These are phyloP conservation scores for Phytopythium boreale DNA, from an alignment of 352 stramenopile species.

Conservation along the genomic window DNA sequence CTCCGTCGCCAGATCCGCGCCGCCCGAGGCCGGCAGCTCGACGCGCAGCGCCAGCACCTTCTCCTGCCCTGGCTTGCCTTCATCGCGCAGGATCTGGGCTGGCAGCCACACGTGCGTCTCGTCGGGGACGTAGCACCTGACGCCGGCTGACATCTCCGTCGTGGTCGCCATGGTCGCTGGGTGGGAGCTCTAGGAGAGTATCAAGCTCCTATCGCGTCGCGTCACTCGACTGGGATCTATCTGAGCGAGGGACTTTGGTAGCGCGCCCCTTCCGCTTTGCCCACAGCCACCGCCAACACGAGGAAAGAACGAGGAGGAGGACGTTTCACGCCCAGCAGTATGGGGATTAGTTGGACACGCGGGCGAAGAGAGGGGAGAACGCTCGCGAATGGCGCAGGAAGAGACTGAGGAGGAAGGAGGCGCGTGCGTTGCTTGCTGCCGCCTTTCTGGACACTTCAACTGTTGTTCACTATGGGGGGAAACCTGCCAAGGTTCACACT, in stretches of 20 bases:
- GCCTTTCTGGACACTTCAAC: background rate
- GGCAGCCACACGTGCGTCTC: conserved; percentile 83
- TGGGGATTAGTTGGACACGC: background rate
- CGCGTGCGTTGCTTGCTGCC: background rate
- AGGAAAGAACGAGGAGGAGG: background rate
- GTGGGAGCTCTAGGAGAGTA: background rate
- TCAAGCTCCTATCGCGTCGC: too few species aligned
- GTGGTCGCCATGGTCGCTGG: background rate
- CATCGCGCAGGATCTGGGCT: conserved; percentile 68
- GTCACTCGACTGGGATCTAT: too few species aligned
- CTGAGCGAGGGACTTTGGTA: too few species aligned
- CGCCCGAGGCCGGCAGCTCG: conserved; percentile 29
- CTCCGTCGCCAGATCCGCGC: conserved; percentile 26
- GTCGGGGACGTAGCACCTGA: conserved; percentile 86
- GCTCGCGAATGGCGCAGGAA: background rate
- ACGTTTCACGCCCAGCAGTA: background rate
- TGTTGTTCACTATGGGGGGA: background rate
- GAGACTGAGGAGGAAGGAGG: background rate
- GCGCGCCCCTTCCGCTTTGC: background rate
- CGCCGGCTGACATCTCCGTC: conserved; percentile 20
- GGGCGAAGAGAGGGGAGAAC: background rate
- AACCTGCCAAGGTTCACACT: background rate
- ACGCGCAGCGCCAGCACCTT: conserved; percentile 71
- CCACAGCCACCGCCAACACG: background rate
- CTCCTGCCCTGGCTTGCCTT: conserved; percentile 52